These are phyloP conservation scores for Epichloe festucae DNA, from an alignment of 2,329 filamentous ascomycete genomes.

Conservation along the genomic window DNA sequence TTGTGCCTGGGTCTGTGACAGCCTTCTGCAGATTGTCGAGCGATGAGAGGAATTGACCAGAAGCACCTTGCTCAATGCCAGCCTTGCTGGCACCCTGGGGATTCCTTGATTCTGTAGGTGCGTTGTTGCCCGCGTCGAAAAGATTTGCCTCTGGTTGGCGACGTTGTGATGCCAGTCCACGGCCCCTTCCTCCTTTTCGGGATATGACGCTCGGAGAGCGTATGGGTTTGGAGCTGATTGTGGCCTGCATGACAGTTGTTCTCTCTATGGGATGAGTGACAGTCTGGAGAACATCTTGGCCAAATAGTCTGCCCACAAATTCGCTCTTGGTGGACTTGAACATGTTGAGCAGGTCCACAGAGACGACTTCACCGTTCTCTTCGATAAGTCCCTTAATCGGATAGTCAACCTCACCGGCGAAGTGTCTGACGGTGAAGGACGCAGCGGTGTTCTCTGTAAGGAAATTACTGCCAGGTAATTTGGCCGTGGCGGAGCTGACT, in stretches of 20 bases:
- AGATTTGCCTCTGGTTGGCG: slow-evolving; percentile 26
- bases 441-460: slow-evolving; percentile 68
- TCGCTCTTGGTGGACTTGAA: slow-evolving; percentile 78
- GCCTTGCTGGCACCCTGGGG: slow-evolving; percentile 20
- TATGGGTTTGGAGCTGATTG: slow-evolving; percentile 88
- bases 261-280: slow-evolving; percentile 87
- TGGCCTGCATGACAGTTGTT: slow-evolving; percentile 85
- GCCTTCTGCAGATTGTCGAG: slow-evolving; percentile 86
- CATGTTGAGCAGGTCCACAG: slow-evolving; percentile 88
- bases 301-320: slow-evolving; percentile 82
- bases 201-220: slow-evolving; percentile 87
- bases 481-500: slow-evolving; percentile 60
- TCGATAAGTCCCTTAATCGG: slow-evolving; percentile 76
- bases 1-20: slow-evolving; percentile 68
- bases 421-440: slow-evolving; percentile 85
- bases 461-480: slow-evolving; percentile 81
- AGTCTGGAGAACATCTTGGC: slow-evolving; percentile 88
- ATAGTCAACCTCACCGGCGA: slow-evolving; percentile 93
- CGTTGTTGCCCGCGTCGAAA: slow-evolving; percentile 16
- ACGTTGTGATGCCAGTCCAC: slow-evolving; percentile 22
- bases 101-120: slow-evolving; percentile 25
- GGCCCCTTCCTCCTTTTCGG: slow-evolving; percentile 46
- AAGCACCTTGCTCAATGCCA: slow-evolving; percentile 63
- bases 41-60: slow-evolving; percentile 80
- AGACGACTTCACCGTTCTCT: slow-evolving; percentile 92